Conservation (phyloP, 2,329 filamentous ascomycete genomes). For the Diaporthe australafricana region DNA sequence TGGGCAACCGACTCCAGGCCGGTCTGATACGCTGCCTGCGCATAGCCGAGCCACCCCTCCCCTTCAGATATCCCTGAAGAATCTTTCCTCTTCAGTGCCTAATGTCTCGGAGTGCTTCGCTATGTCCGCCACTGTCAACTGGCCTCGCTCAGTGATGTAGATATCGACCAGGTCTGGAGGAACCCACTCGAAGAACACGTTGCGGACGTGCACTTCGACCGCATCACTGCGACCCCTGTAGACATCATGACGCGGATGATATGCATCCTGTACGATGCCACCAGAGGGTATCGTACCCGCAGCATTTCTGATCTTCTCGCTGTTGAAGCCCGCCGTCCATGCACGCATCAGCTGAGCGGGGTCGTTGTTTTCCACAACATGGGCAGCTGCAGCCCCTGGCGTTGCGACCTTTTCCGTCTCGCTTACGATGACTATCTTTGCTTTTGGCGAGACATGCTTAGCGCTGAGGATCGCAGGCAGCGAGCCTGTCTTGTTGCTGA, state of each 20-base stretch:
- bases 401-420: constrained; percentile 72
- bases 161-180: constrained; percentile 60
- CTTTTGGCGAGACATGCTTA: constrained; percentile 57
- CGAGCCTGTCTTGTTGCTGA: constrained; percentile 76
- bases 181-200: constrained; percentile 73
- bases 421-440: constrained; percentile 65
- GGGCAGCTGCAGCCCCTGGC: constrained; percentile 54
- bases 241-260: constrained; percentile 31
- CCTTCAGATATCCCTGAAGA: constrained; percentile 56
- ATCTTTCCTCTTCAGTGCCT: constrained; percentile 49
- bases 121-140: constrained; percentile 54
- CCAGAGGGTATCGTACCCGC: constrained; percentile 37
- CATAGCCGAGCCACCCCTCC: not conserved
- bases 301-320: constrained; percentile 40
- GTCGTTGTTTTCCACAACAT: constrained; percentile 63
- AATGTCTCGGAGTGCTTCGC: constrained; percentile 51
- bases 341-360: constrained; percentile 58
- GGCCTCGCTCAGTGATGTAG: constrained; percentile 67
- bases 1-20: not conserved
- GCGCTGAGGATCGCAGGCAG: constrained; percentile 68
- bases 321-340: constrained; percentile 55
- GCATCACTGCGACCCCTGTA: constrained; percentile 35
- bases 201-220: constrained; percentile 52
- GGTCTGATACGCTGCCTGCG: constrained; percentile 1
- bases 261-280: not conserved